Percentiles rank a stretch among this genome's conserved stretches.
These are phyloP conservation scores for Paracorniculantispora psalliotae DNA, from an alignment of 2,329 filamentous ascomycete genomes.

Conservation along the genomic window DNA sequence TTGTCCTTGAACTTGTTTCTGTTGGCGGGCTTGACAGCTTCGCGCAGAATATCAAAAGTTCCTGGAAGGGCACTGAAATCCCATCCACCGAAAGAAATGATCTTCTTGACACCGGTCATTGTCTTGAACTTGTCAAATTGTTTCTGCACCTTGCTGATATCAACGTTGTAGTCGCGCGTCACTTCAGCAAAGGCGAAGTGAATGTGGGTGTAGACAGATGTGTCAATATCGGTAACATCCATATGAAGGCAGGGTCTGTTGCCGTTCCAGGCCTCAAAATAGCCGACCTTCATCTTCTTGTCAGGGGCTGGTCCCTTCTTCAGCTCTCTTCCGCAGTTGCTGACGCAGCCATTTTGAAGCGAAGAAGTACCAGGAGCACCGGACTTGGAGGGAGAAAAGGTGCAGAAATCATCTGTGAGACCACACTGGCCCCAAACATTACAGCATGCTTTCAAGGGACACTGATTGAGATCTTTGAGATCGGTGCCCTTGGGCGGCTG, in stretches of 20 bases:
- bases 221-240: slow-evolving; percentile 23
- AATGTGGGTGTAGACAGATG: slow-evolving; percentile 21
- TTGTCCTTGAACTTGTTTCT: slow-evolving; percentile 31
- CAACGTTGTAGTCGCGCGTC: slow-evolving; percentile 17
- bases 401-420: slow-evolving; percentile 38
- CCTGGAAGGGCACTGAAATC: slow-evolving; percentile 24
- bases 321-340: not conserved
- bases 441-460: slow-evolving; percentile 40
- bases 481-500: slow-evolving; percentile 27
- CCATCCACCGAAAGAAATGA: slow-evolving; percentile 34
- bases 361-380: slow-evolving; percentile 24
- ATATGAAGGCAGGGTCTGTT: slow-evolving; percentile 27
- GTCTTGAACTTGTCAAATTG: slow-evolving; percentile 28
- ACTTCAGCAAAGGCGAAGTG: slow-evolving; percentile 30
- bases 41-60: slow-evolving; percentile 24
- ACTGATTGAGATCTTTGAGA: slow-evolving; percentile 39
- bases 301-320: not conserved
- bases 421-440: slow-evolving; percentile 42
- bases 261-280: slow-evolving; percentile 30
- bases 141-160: slow-evolving; percentile 18
- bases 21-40: slow-evolving; percentile 30
- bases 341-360: not conserved
- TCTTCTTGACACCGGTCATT: slow-evolving; percentile 25
- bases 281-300: slow-evolving; percentile 24
- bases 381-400: slow-evolving; percentile 18